phyloP scores from a whole-genome alignment of 352 stramenopile species.

The Poterioochromonas sp. region DNA sequence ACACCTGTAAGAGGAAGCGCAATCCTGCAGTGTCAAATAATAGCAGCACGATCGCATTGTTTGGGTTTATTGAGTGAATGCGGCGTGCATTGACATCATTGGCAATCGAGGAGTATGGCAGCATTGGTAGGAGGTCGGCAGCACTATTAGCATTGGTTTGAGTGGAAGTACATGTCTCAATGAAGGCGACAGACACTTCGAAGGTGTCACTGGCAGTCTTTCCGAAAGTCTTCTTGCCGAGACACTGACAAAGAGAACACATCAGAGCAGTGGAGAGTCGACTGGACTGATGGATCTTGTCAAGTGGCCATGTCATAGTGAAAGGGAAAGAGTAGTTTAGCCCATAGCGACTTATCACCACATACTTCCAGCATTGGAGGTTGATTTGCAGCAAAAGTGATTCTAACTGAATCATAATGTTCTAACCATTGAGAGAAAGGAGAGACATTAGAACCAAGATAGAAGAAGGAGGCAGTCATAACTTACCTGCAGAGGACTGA shows the following conservation, averaged over 20 bases:
- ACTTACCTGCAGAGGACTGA: neutral
- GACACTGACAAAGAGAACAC: neutral
- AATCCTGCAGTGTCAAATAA: neutral
- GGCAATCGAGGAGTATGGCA: no score
- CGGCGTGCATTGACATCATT: no score
- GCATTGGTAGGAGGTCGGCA: neutral
- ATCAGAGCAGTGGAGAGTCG: neutral
- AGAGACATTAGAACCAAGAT: no score
- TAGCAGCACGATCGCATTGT: neutral
- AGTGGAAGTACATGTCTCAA: neutral
- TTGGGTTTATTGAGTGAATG: neutral
- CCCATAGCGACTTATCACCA: neutral
- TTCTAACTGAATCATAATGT: neutral
- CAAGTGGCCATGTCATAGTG: neutral
- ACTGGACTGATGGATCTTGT: neutral
- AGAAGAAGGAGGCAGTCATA: no score
- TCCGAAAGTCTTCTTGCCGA: conserved; percentile 11
- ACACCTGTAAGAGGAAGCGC: neutral
- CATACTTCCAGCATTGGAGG: neutral
- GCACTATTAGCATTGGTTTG: neutral
- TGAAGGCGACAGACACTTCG: conserved; percentile 10
- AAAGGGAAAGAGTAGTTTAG: neutral
- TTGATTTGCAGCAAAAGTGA: neutral
- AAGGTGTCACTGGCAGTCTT: neutral
- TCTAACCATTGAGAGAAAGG: no score